Evolutionary conservation across 768 basidiomycete species (phyloP).

Genomic region (Clitopilus hobsonii): DNA sequence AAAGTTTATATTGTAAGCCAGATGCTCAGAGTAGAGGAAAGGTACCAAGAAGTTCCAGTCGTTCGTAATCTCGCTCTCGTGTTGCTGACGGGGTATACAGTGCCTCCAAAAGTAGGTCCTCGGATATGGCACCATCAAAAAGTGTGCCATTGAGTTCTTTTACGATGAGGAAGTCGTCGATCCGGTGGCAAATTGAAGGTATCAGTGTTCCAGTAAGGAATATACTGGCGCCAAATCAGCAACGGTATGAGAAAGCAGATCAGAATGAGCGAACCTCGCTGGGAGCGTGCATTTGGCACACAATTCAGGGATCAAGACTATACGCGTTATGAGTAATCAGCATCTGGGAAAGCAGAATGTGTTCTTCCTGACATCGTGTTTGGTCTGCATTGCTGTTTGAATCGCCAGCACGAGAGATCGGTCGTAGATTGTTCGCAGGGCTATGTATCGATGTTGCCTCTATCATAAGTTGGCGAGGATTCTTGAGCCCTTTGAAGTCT

Average conservation of each 20-base stretch:
- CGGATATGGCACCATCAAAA: slow-evolving; percentile 59
- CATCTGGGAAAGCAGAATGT: too few relatives aligned
- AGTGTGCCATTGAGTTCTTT: slow-evolving; percentile 73
- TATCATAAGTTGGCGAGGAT: slow-evolving; percentile 67
- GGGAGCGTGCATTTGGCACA: slow-evolving; percentile 69
- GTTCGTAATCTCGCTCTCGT: slow-evolving; percentile 75
- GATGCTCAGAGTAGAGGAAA: not conserved
- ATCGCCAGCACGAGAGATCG: slow-evolving; percentile 34
- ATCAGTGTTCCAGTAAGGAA: slow-evolving; percentile 59
- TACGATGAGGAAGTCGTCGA: slow-evolving; percentile 72
- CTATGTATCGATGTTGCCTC: slow-evolving; percentile 54
- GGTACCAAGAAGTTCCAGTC: slow-evolving; percentile 77
- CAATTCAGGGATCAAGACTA: slow-evolving; percentile 84
- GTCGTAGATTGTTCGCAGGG: slow-evolving; percentile 56
- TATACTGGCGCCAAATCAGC: slow-evolving; percentile 3
- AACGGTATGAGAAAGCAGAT: not conserved
- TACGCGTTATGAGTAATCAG: not conserved
- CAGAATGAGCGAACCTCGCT: slow-evolving; percentile 45
- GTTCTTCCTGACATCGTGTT: too few relatives aligned
- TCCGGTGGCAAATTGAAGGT: slow-evolving; percentile 67
- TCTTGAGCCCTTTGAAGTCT: slow-evolving; percentile 55
- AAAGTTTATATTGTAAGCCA: too few relatives aligned
- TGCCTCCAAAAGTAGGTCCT: slow-evolving; percentile 58
- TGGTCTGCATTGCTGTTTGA: too few relatives aligned
- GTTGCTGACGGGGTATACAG: slow-evolving; percentile 67